Evolutionary conservation across 2,329 filamentous ascomycete species (phyloP).

Genomic region (Colletotrichum viniferum): DNA sequence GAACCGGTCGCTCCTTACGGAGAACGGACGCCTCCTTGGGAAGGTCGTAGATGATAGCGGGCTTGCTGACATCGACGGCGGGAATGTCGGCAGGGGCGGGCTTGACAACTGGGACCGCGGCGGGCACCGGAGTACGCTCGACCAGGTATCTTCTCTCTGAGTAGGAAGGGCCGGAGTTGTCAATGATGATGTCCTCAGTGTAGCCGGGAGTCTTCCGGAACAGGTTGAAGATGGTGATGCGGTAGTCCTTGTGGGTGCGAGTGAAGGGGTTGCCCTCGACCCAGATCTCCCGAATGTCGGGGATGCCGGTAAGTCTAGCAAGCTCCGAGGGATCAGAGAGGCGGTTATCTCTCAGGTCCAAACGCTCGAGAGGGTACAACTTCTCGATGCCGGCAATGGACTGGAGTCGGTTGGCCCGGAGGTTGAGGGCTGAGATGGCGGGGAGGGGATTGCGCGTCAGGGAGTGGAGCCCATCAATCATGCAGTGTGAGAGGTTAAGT

Average conservation of each 20-base stretch:
- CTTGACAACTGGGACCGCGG: constrained; percentile 79
- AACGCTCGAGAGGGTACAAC: constrained; percentile 82
- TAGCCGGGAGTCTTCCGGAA: constrained; percentile 91
- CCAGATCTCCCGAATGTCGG: constrained; percentile 91
- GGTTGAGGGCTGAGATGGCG: constrained; percentile 90
- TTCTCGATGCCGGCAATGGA: constrained; percentile 91
- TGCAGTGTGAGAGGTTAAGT: constrained; percentile 93
- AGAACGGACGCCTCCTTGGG: constrained; percentile 55
- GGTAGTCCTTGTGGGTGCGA: constrained; percentile 83
- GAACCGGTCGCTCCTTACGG: constrained; percentile 63
- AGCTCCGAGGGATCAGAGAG: constrained; percentile 91
- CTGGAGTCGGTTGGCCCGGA: constrained; percentile 84
- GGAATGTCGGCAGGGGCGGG: constrained; percentile 66
- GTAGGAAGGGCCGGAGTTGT: constrained; percentile 82
- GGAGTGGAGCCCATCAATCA: constrained; percentile 94
- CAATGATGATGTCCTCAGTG: constrained; percentile 87
- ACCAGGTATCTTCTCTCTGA: constrained; percentile 83
- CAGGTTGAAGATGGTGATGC: constrained; percentile 92
- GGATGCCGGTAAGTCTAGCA: constrained; percentile 86
- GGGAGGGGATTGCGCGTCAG: constrained; percentile 85
- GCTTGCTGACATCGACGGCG: constrained; percentile 71
- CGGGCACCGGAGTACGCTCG: constrained; percentile 78
- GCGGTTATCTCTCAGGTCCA: constrained; percentile 90
- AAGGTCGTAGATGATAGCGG: constrained; percentile 60
- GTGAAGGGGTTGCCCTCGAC: constrained; percentile 92